phyloP scores from a whole-genome alignment of 2,329 filamentous ascomycete species.

The Cytospora piceae region DNA sequence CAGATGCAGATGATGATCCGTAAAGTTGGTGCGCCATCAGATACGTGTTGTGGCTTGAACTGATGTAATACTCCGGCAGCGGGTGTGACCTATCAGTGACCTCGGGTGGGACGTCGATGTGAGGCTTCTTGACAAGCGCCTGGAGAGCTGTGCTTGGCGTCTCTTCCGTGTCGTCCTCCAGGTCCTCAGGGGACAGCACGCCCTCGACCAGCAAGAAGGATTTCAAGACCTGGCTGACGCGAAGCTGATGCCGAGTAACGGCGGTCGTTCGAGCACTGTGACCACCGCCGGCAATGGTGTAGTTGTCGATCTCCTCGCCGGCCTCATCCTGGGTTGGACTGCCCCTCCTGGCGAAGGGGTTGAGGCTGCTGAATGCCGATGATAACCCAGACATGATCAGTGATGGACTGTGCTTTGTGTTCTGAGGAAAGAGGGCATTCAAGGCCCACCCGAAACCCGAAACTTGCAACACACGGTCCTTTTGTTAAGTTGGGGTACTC shows the following conservation, averaged over 20 bases:
- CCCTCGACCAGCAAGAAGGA: constrained; percentile 58
- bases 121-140: constrained; percentile 57
- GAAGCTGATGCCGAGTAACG: constrained; percentile 56
- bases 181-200: constrained; percentile 54
- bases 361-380: constrained; percentile 42
- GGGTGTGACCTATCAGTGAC: constrained; percentile 62
- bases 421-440: neutral
- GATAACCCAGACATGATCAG: constrained; percentile 19
- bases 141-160: constrained; percentile 51
- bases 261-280: constrained; percentile 53
- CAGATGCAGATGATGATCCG: constrained; percentile 63
- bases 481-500: constrained; percentile 5
- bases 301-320: constrained; percentile 55
- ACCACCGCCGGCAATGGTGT: constrained; percentile 62
- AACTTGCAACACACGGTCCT: constrained; percentile 7
- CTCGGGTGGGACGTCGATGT: constrained; percentile 59
- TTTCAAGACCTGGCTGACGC: constrained; percentile 62
- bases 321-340: constrained; percentile 50
- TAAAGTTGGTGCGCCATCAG: constrained; percentile 71
- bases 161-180: constrained; percentile 47
- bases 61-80: constrained; percentile 72
- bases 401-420: neutral
- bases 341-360: constrained; percentile 41
- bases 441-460: neutral
- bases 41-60: constrained; percentile 75